Conservation (phyloP, 2,329 filamentous ascomycete genomes). For the Sclerotinia glacialis region DNA sequence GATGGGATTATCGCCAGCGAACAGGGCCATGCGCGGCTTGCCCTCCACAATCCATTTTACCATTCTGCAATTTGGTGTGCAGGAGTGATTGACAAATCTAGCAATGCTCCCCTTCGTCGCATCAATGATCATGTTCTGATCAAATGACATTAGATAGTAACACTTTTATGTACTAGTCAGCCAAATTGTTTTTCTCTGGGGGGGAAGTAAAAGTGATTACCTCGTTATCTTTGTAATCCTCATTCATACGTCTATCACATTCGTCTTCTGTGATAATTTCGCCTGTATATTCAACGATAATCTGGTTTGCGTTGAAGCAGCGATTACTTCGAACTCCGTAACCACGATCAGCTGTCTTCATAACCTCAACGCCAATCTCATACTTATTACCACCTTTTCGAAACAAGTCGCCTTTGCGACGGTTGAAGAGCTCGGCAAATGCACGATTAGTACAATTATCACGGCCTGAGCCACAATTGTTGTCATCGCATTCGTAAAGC, state of each 20-base stretch:
- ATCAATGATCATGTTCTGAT: conserved; percentile 98
- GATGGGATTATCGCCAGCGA: conserved; percentile 85
- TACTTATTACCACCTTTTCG: conserved; percentile 71
- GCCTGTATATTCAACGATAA: conserved; percentile 97
- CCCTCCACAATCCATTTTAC: conserved; percentile 95
- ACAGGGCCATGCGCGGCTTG: conserved; percentile 93
- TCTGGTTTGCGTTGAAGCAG: conserved; percentile 82
- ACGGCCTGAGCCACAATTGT: conserved; percentile 79
- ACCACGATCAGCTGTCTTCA: conserved; percentile 84
- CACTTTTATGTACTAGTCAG: conserved; percentile 54
- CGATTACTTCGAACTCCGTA: conserved; percentile 90
- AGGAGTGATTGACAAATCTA: conserved; percentile 97
- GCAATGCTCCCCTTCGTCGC: conserved; percentile 94
- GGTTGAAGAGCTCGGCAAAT: conserved; percentile 74
- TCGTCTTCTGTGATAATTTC: conserved; percentile 96
- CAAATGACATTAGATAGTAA: conserved; percentile 98
- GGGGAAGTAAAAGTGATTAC: conserved; percentile 49
- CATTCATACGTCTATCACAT: conserved; percentile 89
- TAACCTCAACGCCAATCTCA: conserved; percentile 89
- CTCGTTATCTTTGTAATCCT: conserved; percentile 89
- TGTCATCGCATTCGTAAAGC: conserved; percentile 93
- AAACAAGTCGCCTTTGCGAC: conserved; percentile 52
- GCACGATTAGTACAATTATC: conserved; percentile 78
- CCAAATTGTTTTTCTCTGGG: conserved; percentile 21
- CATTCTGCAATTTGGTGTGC: conserved; percentile 94